These are phyloP conservation scores for Dendryphion nanum DNA, from an alignment of 2,329 filamentous ascomycete genomes.

Conservation along the genomic window DNA sequence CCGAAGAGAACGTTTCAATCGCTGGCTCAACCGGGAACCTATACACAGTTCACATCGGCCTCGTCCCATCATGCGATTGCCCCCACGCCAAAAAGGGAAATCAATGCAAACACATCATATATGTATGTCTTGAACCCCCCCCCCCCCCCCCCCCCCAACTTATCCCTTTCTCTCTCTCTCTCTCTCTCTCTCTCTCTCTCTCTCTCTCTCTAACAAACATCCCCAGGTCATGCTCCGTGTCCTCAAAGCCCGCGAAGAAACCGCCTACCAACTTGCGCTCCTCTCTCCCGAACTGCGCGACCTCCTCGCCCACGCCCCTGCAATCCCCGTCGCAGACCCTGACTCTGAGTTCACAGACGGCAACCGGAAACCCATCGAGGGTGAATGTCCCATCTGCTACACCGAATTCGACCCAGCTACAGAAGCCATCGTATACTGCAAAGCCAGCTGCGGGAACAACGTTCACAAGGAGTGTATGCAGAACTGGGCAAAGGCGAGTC, in stretches of 20 bases:
- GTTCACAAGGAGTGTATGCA: constrained; percentile 59
- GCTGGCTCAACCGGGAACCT: not conserved
- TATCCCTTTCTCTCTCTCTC: no score
- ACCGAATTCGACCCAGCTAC: constrained; percentile 45
- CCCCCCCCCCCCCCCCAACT: not conserved
- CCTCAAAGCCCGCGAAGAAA: constrained; percentile 52
- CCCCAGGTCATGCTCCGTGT: constrained; percentile 51
- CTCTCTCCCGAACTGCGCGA: constrained; percentile 53
- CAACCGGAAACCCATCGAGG: constrained; percentile 55
- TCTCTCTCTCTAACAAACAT: no score
- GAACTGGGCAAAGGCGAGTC: constrained; percentile 45
- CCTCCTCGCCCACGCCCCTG: constrained; percentile 46
- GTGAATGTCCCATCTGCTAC: constrained; percentile 61
- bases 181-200: no score
- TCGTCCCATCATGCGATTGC: constrained; percentile 52
- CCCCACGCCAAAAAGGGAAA: constrained; percentile 46
- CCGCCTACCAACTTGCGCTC: constrained; percentile 58
- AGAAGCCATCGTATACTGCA: constrained; percentile 52
- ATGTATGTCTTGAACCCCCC: constrained; percentile 36
- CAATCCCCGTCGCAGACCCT: not conserved
- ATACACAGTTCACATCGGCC: constrained; percentile 45
- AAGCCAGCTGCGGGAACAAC: constrained; percentile 62
- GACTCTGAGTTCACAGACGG: constrained; percentile 13
- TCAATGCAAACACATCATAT: constrained; percentile 60
- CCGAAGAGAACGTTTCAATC: not conserved